Conservation (phyloP, 371 early-diverging fungal genomes). For the Mortierella sp. region DNA sequence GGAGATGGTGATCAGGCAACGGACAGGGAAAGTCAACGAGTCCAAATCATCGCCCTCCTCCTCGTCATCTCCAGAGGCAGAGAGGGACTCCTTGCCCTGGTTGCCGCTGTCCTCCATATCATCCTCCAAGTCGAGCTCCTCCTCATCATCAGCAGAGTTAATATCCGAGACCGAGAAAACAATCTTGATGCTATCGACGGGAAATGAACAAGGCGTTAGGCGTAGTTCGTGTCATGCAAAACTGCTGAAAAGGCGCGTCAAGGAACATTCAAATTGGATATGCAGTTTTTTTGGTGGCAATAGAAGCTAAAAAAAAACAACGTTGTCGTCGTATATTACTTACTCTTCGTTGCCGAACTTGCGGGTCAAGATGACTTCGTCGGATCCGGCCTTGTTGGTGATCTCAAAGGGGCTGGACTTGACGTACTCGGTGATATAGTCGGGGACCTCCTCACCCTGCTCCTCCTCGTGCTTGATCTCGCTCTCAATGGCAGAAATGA, state of each 20-base stretch:
- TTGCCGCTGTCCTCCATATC: conserved; percentile 57
- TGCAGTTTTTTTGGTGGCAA: neutral
- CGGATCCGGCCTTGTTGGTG: conserved; percentile 84
- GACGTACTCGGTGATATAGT: conserved; percentile 85
- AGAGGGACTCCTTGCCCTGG: conserved; percentile 59
- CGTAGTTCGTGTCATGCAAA: neutral
- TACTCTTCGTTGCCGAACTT: conserved; percentile 94
- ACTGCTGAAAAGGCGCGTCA: no score
- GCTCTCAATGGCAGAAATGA: conserved; percentile 78
- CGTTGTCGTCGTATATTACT: conserved; percentile 27
- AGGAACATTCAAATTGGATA: neutral
- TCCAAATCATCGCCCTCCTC: conserved; percentile 64
- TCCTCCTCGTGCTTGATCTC: conserved; percentile 91
- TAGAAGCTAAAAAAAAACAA: conserved; percentile 6
- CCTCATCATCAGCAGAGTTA: conserved; percentile 71
- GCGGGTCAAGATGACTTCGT: conserved; percentile 86
- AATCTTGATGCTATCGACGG: conserved; percentile 75
- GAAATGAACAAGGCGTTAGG: neutral
- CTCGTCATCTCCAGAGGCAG: conserved; percentile 67
- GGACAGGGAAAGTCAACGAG: conserved; percentile 80
- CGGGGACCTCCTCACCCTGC: conserved; percentile 71
- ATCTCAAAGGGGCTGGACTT: conserved; percentile 86
- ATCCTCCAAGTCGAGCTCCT: conserved; percentile 68
- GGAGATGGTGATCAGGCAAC: conserved; percentile 85
- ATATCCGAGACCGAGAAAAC: conserved; percentile 91